Evolutionary conservation across 768 basidiomycete genomes (phyloP), one percentile per base, ranked within the genome.

Genomic region (Crassisporium funariophilum): DNA sequence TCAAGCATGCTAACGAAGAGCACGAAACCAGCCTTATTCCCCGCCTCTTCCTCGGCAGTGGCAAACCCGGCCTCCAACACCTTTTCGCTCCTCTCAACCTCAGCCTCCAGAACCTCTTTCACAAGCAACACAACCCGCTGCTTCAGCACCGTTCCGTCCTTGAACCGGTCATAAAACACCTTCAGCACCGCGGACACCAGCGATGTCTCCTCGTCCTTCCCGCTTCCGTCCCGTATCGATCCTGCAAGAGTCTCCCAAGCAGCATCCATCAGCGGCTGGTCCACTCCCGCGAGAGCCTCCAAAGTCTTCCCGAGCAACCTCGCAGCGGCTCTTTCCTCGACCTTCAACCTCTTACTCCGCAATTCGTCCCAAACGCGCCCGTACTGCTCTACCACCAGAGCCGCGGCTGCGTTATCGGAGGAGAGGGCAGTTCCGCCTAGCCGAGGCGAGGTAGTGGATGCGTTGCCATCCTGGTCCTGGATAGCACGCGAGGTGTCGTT

Each of bases 221-320:
- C 44, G 6, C 52, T 52, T 7, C 13, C 27, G 27, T 29, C 13
- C 27, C n/a, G n/a, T n/a, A n/a, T n/a, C n/a, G n/a, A n/a, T n/a
- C n/a, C n/a, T n/a, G n/a, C 52, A 4, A 88, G 55, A 0, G 67
- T 59, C 3, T 61, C 64, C 76, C 84, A 86, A 2, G 75, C 77
- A 1, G 64, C 62, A 8, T 70, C 59, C 48, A 81, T 79, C n/a
- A 86, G 57, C 23, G 64, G 78, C 76, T 31, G 39, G 24, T 67
- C 59, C 5, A 74, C 49, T 1, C 55, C 63, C 38, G 54, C 44
- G 24, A 83, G 57, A 17, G 67, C 54, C 21, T 65, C 59, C 20
- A 75, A 48, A 3, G 68, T 68, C 56, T 76, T 75, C 4, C 69
- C 73, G 4, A 86, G 51, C 7, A 73, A 42, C 23, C 67, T 66